Conservation (phyloP, 2,329 filamentous ascomycete species). For the Trichoderma aggressivum region DNA sequence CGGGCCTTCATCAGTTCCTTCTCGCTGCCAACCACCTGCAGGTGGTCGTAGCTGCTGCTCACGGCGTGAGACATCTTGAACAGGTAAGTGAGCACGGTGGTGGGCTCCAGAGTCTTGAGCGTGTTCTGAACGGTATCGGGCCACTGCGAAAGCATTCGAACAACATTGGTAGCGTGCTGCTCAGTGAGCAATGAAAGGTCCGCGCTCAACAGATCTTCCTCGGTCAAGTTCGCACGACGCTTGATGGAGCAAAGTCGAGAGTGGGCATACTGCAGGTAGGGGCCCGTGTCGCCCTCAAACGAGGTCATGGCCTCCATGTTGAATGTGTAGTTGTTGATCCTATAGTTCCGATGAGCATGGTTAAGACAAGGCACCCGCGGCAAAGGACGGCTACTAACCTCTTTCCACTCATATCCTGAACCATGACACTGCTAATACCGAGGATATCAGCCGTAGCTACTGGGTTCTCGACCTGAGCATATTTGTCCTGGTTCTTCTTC, state of each 20-base stretch:
- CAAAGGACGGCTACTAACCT: constrained; percentile 48
- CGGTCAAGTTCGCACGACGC: constrained; percentile 51
- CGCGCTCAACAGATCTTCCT: constrained; percentile 58
- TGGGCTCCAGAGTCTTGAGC: constrained; percentile 77
- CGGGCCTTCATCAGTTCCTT: constrained; percentile 62
- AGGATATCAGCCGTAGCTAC: constrained; percentile 78
- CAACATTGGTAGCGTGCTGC: constrained; percentile 67
- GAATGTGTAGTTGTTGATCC: constrained; percentile 67
- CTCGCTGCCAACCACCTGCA: constrained; percentile 79
- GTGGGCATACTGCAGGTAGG: constrained; percentile 81
- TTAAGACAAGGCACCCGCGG: not conserved
- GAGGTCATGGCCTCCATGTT: constrained; percentile 79
- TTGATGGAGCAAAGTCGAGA: constrained; percentile 66
- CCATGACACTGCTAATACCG: constrained; percentile 94
- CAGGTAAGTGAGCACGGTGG: constrained; percentile 54
- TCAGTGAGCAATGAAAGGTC: constrained; percentile 68
- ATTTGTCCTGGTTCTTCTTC: constrained; percentile 86
- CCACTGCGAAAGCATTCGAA: constrained; percentile 76
- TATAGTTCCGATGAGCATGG: constrained; percentile 17
- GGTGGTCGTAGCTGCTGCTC: constrained; percentile 76
- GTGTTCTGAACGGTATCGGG: constrained; percentile 83
- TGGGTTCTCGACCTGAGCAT: constrained; percentile 82
- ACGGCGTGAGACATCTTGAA: constrained; percentile 84
- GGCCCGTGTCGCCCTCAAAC: constrained; percentile 81
- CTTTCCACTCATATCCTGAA: constrained; percentile 97